These are phyloP conservation scores for Pichia heedii DNA, from an alignment of 805 yeast genomes.

Conservation along the genomic window DNA sequence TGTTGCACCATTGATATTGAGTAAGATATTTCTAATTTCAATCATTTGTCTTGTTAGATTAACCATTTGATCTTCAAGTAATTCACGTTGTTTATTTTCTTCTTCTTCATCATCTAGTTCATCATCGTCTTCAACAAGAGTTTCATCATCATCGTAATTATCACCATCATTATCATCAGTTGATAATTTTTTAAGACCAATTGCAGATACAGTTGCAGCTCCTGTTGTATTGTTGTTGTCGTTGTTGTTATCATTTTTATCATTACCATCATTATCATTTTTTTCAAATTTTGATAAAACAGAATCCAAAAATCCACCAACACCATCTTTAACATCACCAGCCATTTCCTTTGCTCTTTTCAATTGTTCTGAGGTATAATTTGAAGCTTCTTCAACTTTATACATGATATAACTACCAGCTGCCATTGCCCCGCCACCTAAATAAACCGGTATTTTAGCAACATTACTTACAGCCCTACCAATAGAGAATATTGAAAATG, in stretches of 20 bases:
- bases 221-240: constrained; percentile 28
- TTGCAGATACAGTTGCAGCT: constrained; percentile 49
- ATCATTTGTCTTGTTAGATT: constrained; percentile 93
- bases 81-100: constrained; percentile 38
- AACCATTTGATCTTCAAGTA: constrained; percentile 72
- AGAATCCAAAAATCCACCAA: constrained; percentile 26
- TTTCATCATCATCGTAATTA: constrained; percentile 38
- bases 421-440: constrained; percentile 90
- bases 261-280: constrained; percentile 26
- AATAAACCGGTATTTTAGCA: constrained; percentile 62
- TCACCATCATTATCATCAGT: constrained; percentile 21
- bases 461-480: constrained; percentile 50
- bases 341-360: constrained; percentile 55
- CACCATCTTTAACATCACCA: constrained; percentile 38
- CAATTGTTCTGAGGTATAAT: constrained; percentile 59
- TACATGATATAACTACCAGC: constrained; percentile 90
- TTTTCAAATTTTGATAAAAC: constrained; percentile 11
- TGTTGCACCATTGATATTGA: constrained; percentile 64
- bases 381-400: constrained; percentile 81
- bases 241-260: constrained; percentile 1
- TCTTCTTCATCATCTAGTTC: constrained; percentile 36
- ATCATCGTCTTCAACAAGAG: constrained; percentile 36
- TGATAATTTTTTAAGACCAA: constrained; percentile 25
- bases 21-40: constrained; percentile 76
- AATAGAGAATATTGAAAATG: constrained; percentile 29